Evolutionary conservation across 129 eudicot species (phyloP).

Genomic region (Helichrysum umbraculigerum): DNA sequence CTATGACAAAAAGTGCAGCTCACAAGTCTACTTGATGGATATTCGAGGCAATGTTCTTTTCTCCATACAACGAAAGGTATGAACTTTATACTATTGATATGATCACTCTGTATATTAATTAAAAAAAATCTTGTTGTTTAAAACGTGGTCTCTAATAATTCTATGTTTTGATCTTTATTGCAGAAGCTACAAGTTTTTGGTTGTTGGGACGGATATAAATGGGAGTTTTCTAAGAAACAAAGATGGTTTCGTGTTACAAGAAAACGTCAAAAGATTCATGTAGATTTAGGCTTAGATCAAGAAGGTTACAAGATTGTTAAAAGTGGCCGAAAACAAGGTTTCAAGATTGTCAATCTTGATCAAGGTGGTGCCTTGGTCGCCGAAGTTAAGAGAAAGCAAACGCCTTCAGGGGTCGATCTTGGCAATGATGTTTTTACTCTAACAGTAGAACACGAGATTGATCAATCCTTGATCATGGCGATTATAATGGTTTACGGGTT

Average conservation of each 20-base stretch:
- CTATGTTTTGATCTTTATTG: neutral
- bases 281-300: constrained; percentile 40
- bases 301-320: constrained; percentile 44
- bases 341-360: constrained; percentile 48
- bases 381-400: constrained; percentile 56
- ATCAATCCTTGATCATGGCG: constrained; percentile 66
- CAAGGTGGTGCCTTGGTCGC: constrained; percentile 35
- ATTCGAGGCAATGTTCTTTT: constrained; percentile 60
- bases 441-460: constrained; percentile 50
- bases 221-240: constrained; percentile 37
- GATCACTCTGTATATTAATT: neutral
- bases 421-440: constrained; percentile 67
- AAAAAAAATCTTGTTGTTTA: neutral
- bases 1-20: constrained; percentile 54
- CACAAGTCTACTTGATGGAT: constrained; percentile 69
- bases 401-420: constrained; percentile 46
- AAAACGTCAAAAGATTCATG: constrained; percentile 33
- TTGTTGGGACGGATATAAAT: constrained; percentile 65
- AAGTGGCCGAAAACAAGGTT: constrained; percentile 23
- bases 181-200: constrained; percentile 57
- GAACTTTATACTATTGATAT: neutral
- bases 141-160: constrained; percentile 22
- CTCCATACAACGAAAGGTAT: constrained; percentile 63
- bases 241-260: constrained; percentile 64
- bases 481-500: constrained; percentile 57